Conservation (phyloP, 805 yeast species). For the Pichia paraexigua region DNA sequence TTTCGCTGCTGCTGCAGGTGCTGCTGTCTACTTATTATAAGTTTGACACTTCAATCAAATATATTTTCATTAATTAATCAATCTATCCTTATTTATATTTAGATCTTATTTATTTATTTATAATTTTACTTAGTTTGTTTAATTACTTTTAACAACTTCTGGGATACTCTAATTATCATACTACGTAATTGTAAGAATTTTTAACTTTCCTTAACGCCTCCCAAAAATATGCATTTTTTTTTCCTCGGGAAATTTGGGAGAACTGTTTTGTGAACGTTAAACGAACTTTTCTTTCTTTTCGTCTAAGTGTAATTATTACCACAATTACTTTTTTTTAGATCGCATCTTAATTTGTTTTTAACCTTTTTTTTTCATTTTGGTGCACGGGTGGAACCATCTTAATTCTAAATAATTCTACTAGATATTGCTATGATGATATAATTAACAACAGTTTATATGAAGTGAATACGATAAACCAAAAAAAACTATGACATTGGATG, state of each 20-base stretch:
- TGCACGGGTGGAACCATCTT: not conserved
- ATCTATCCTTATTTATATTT: conserved; percentile 2
- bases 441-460: too few relatives aligned
- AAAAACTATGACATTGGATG: not conserved
- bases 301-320: too few relatives aligned
- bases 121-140: not conserved
- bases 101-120: not conserved
- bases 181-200: too few relatives aligned
- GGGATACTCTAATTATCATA: not conserved
- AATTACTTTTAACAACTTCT: not conserved
- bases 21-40: conserved; percentile 34
- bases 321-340: too few relatives aligned
- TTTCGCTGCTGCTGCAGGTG: conserved; percentile 32
- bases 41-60: conserved; percentile 10
- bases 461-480: not conserved
- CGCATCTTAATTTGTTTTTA: not conserved
- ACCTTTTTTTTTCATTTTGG: not conserved
- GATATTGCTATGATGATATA: too few relatives aligned
- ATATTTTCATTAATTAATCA: not conserved
- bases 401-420: too few relatives aligned
- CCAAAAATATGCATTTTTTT: too few relatives aligned
- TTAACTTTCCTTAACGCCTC: too few relatives aligned
- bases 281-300: too few relatives aligned
- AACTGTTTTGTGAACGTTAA: too few relatives aligned
- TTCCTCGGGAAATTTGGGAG: too few relatives aligned